Conservation (phyloP, 345 rosid species). For the Camelina sativa region DNA sequence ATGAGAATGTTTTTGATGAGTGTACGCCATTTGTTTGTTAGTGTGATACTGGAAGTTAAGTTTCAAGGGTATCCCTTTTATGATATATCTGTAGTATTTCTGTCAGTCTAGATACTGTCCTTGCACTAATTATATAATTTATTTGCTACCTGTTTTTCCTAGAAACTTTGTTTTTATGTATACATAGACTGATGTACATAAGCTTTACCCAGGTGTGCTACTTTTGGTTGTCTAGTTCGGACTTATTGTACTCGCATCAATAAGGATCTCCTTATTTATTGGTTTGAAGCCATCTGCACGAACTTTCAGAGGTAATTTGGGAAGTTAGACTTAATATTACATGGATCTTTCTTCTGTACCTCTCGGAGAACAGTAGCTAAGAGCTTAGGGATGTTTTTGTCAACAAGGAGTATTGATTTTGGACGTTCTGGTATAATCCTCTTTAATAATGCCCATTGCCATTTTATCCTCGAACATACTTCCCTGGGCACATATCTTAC, state of each 20-base stretch:
- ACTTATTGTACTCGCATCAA: slow-evolving; percentile 63
- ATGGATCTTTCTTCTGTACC: slow-evolving; percentile 30
- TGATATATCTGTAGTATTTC: slow-evolving; percentile 20
- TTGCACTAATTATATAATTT: slow-evolving; percentile 10
- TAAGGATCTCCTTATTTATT: slow-evolving; percentile 62
- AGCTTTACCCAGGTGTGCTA: slow-evolving; percentile 67
- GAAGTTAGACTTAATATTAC: slow-evolving; percentile 21
- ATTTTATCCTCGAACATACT: slow-evolving; percentile 12
- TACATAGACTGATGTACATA: slow-evolving; percentile 28
- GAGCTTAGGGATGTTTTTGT: slow-evolving; percentile 31
- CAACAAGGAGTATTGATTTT: slow-evolving; percentile 25
- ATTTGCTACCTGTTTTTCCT: slow-evolving; percentile 10
- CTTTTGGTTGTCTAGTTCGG: slow-evolving; percentile 69
- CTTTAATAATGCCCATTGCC: slow-evolving; percentile 30
- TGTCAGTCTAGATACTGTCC: slow-evolving; percentile 29
- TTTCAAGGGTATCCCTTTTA: slow-evolving; percentile 8
- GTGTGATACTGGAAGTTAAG: slow-evolving; percentile 8
- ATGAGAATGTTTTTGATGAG: slow-evolving; percentile 29
- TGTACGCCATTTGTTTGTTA: slow-evolving; percentile 26
- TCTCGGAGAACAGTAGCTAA: slow-evolving; percentile 16
- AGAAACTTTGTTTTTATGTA: slow-evolving; percentile 11
- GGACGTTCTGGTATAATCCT: slow-evolving; percentile 19
- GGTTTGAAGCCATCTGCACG: slow-evolving; percentile 84
- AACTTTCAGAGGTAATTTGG: slow-evolving; percentile 76
- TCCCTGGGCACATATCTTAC: slow-evolving; percentile 20